Evolutionary conservation across 306 rosid genomes (phyloP), one percentile per base, ranked within the genome.

Genomic region (Citrullus colocynthis): DNA sequence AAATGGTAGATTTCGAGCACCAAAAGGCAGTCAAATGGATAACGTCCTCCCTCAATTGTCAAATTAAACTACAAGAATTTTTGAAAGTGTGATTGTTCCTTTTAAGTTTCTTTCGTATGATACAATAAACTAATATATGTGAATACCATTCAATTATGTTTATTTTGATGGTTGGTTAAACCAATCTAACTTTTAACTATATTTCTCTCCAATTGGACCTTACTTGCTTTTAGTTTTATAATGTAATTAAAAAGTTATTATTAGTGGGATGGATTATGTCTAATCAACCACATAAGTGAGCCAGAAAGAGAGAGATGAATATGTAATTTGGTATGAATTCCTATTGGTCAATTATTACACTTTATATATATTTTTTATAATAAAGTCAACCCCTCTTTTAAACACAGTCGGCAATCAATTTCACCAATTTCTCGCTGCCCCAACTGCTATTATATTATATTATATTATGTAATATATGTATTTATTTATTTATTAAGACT

Each of bases 341-440:
- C 8, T 7, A n/a, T 28, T 44, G 20, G 77, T 72, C 77, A 72
- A 72, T 41, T 72, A 20, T 41, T 48, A 24, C 21, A 28, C 48
- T n/a, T 70, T 20, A 21, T 8, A 20, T 7, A 12, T 41, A 17
- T 70, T 71, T 71, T 44, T 14, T 12, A 48, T 20, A 1, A 45
- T 20, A 0, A 71, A 4, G 77, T 72, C 76, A 71, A 71, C 59
- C 41, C 54, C 59, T 48, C 57, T 52, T 52, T 71, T 49, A 71
- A 28, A 13, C 76, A 71, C 58, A 71, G 76, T 71, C 60, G 59
- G 77, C 77, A 72, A 72, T 49, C 49, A 39, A 36, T 67, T 67
- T 67, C 74, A 39, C 30, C 74, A 67, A 2, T 41, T 67, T 10
- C 45, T 37, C 18, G 15, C 30, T 37, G 28, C 32, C 51, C 73